phyloP scores from a whole-genome alignment of 2,329 filamentous ascomycete genomes.

The Aspergillus spinulosporus region DNA sequence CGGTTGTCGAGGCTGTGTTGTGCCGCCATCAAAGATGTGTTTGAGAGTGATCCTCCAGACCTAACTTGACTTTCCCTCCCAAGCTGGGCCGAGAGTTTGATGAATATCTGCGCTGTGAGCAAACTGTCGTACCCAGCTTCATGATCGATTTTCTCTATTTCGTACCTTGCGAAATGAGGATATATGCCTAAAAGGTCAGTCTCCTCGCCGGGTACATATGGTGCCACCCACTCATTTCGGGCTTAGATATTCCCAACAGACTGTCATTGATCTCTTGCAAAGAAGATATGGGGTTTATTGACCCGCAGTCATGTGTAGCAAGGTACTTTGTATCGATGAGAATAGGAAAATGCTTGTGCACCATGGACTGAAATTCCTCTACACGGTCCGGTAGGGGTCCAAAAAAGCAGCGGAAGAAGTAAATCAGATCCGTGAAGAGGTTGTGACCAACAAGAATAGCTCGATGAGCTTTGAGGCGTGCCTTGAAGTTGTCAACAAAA shows the following conservation, averaged over 20 bases:
- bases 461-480: constrained; percentile 47
- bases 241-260: constrained; percentile 27
- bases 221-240: constrained; percentile 33
- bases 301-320: constrained; percentile 57
- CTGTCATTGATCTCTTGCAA: constrained; percentile 32
- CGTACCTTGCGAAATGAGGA: constrained; percentile 34
- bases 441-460: constrained; percentile 63
- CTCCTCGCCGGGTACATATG: neutral
- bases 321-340: constrained; percentile 66
- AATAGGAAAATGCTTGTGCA: constrained; percentile 57
- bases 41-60: neutral
- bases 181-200: constrained; percentile 35
- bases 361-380: constrained; percentile 52
- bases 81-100: constrained; percentile 57
- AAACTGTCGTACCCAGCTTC: constrained; percentile 66
- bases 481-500: constrained; percentile 36
- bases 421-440: constrained; percentile 63
- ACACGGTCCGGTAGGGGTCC: constrained; percentile 58
- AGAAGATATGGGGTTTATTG: constrained; percentile 48
- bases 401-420: constrained; percentile 61
- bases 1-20: neutral
- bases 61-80: constrained; percentile 24
- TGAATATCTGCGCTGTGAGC: constrained; percentile 59
- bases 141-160: constrained; percentile 39
- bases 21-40: neutral